Evolutionary conservation across 345 rosid genomes (phyloP).

Genomic region (Corchorus olitorius): DNA sequence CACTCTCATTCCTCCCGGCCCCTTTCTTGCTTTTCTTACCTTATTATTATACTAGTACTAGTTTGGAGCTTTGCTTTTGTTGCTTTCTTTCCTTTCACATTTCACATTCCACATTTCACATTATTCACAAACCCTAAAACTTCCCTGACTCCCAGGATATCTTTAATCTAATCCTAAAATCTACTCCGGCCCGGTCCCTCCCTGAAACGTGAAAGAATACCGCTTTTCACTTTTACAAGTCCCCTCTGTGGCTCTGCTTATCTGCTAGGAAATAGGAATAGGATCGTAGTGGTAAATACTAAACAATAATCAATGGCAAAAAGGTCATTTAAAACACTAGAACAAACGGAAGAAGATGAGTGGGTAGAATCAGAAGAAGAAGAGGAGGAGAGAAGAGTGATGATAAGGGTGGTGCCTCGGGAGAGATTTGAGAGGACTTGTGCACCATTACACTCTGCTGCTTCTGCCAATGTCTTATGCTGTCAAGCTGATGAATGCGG

Average conservation of each 20-base stretch:
- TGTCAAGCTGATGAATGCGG: constrained; percentile 31
- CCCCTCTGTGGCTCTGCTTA: no score
- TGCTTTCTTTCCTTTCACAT: background rate
- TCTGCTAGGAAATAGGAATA: no score
- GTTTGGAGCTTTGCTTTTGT: background rate
- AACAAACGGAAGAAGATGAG: background rate
- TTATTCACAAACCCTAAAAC: background rate
- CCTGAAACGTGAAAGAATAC: background rate
- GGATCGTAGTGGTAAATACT: no score
- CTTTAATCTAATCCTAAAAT: background rate
- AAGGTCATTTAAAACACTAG: background rate
- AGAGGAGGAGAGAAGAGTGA: constrained; percentile 7
- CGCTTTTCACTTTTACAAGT: background rate
- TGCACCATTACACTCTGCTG: background rate
- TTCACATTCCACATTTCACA: background rate
- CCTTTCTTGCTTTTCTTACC: background rate
- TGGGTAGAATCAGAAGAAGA: constrained; percentile 9
- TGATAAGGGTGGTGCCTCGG: constrained; percentile 23
- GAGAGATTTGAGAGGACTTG: constrained; percentile 11
- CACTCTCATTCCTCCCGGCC: background rate
- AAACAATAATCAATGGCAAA: background rate
- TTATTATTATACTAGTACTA: background rate
- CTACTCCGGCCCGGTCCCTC: background rate
- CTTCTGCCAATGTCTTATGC: background rate
- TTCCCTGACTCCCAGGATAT: background rate